Evolutionary conservation across 73 alveolate species (phyloP), one percentile per base, ranked within the genome.

Genomic region (Symbiodinium pilosum): DNA sequence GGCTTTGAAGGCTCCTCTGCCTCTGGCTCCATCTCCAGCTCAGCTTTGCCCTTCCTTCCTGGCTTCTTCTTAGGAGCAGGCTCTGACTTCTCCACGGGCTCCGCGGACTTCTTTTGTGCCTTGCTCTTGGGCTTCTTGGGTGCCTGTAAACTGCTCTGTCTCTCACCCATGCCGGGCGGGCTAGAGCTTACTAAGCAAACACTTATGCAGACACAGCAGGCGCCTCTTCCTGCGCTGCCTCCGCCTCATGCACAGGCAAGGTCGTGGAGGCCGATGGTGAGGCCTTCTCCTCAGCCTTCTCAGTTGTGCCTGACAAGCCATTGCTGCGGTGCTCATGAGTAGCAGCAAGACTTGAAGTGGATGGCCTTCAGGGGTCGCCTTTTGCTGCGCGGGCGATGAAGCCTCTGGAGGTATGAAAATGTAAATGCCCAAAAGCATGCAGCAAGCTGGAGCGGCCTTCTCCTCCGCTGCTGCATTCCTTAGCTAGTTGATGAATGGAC

Each of bases 11-110:
- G 73, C n/a, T 56, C 81, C 81, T 64, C 40, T 18, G 81, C 12
- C 38, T 64, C 38, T 34, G 81, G 36, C 32, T 56, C 75, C 75
- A 7, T 26, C 75, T 56, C 75, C 6, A 47, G 39, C 81, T 64
- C 81, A 32, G 24, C 38, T 4, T 64, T 64, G 81, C 39, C 39
- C 81, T 64, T 64, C 81, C 81, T 64, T 64, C 81, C 81, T 18
- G 81, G 81, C 81, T 64, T 64, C 81, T 64, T 64, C 81, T 64
- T 64, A 38, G 81, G 75, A 3, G 75, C 75, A 7, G 75, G 81
- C 81, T 64, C 81, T 28, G 81, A 64, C 2, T 11, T 64, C 81
- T 64, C 81, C 6, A 14, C 59, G 36, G 77, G 77, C 81, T 64
- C 81, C 32, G 81, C 77, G 77, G 77, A 32, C 38, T 64, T 64